Evolutionary conservation across 345 rosid species (phyloP).

Genomic region (Ceriops tagal): DNA sequence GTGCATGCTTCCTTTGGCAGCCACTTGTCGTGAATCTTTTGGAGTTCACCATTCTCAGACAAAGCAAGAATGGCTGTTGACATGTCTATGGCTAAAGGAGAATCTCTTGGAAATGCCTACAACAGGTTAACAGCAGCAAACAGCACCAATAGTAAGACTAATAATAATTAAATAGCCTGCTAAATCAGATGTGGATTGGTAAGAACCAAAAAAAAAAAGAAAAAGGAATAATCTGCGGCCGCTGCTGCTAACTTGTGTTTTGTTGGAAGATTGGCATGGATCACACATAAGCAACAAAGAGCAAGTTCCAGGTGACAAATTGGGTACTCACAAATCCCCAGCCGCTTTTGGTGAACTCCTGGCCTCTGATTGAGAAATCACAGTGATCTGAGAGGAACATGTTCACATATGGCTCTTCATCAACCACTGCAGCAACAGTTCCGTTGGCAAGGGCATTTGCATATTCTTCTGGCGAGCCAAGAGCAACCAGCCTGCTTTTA

Average conservation of each 20-base stretch:
- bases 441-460: conserved; percentile 59
- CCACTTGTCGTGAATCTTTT: conserved; percentile 72
- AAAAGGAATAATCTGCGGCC: background rate
- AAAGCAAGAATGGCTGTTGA: conserved; percentile 77
- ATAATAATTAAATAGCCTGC: conserved; percentile 3
- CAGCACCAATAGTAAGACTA: background rate
- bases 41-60: conserved; percentile 82
- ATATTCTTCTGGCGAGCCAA: conserved; percentile 78
- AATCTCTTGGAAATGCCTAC: conserved; percentile 86
- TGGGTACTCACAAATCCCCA: conserved; percentile 92
- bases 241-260: background rate
- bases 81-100: conserved; percentile 81
- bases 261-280: no score
- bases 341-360: conserved; percentile 73
- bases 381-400: conserved; percentile 75
- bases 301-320: background rate
- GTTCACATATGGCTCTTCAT: conserved; percentile 68
- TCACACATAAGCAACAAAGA: no score
- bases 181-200: no score
- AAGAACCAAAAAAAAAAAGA: background rate
- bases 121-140: conserved; percentile 2
- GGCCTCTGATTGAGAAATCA: conserved; percentile 68
- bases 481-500: conserved; percentile 67
- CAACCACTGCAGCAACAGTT: conserved; percentile 82
- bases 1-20: conserved; percentile 48